Percentiles rank a stretch among this genome's conserved stretches.
phyloP scores from a whole-genome alignment of 768 basidiomycete species.

The Gyrodon lividus region DNA sequence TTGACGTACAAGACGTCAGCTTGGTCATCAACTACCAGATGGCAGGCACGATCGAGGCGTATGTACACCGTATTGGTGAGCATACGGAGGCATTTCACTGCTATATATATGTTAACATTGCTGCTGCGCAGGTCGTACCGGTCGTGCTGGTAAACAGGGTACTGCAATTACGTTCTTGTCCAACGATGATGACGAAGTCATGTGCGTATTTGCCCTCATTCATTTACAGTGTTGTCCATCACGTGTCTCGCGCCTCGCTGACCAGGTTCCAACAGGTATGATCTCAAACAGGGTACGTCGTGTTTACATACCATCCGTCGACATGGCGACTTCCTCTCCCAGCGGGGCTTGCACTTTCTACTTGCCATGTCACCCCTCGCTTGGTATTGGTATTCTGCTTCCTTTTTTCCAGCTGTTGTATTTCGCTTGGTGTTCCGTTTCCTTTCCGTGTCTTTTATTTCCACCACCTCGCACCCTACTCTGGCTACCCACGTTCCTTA shows the following conservation, averaged over 20 bases:
- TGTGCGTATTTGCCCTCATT: constrained; percentile 54
- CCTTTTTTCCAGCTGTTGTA: not conserved
- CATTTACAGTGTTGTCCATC: not conserved
- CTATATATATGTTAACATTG: constrained; percentile 2
- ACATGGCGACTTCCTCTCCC: not conserved
- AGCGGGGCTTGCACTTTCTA: not conserved
- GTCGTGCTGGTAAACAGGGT: constrained; percentile 95
- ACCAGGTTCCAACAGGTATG: constrained; percentile 61
- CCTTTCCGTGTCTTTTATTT: constrained; percentile 5
- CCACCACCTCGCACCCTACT: not conserved
- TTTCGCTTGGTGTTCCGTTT: not conserved
- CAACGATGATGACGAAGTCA: constrained; percentile 95
- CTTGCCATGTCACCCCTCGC: not conserved
- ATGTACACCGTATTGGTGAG: constrained; percentile 96
- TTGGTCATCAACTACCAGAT: constrained; percentile 98
- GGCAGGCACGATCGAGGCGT: constrained; percentile 94
- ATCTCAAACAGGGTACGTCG: constrained; percentile 82
- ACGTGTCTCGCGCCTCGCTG: constrained; percentile 14
- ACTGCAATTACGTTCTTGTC: constrained; percentile 93
- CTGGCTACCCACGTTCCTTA: not conserved
- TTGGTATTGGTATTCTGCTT: not conserved
- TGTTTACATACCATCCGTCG: not conserved
- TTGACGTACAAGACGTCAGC: constrained; percentile 96
- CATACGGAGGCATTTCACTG: constrained; percentile 6
- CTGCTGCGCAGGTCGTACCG: constrained; percentile 78